Evolutionary conservation across 148 eudicot species (phyloP), one percentile per base, ranked within the genome.

Genomic region (Gaultheria prostrata): DNA sequence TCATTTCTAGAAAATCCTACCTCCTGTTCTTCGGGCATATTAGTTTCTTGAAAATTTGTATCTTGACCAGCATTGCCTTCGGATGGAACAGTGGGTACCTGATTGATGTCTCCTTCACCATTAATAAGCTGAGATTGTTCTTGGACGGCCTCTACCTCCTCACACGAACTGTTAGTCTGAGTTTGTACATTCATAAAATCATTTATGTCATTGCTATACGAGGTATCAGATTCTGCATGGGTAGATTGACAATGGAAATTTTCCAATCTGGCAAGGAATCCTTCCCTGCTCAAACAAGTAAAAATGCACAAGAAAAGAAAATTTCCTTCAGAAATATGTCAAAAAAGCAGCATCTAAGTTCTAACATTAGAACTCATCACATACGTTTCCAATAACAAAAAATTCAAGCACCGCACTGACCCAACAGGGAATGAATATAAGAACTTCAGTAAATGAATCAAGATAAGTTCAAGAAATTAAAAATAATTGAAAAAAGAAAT

Each of bases 251-350:
- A 83, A 49, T 84, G 87, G 83, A 69, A 83, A 59, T 77, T 89
- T 80, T 90, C 94, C 87, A 91, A 83, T 79, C 90, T 91, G 79
- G 97, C 91, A 24, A 92, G 90, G 85, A 97, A 94, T 56, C 94
- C 99, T 89, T 91, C 95, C 91, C 99, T 97, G 97, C 81, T 87
- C 56, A 20, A 80, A 63, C 9, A 61, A 59, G n/a, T 4, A 18
- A 32, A 54, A 54, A 33, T 33, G 69, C 69, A 18, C 49, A 57
- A 57, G 17, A 3, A 59, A 13, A 79, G 71, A 65, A 65, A 59
- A 80, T 54, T 17, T 15, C 32, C 21, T 39, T 15, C 35, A 30
- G 75, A 17, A 46, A 65, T 24, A 46, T 65, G 67, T 8, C 57
- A 63, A 65, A 43, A 20, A 26, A 28, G 15, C 4, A 80, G 32